Evolutionary conservation across 768 basidiomycete genomes (phyloP), one percentile per base, ranked within the genome.

Genomic region (Termitomyces heimii): DNA sequence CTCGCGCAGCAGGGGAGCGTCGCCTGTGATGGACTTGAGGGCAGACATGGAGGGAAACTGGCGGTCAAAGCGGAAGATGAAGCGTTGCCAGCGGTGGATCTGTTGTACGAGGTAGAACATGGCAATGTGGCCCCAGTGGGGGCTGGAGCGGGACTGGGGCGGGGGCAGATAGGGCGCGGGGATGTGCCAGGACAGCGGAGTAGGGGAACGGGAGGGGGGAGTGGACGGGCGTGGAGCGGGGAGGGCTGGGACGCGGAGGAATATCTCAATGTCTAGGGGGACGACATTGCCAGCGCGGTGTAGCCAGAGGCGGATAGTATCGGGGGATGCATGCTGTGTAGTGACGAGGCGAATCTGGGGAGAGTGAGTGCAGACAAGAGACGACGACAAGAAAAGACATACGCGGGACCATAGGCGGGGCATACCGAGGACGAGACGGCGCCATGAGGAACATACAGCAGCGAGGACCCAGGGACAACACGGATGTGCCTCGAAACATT

Each of bases 41-140:
- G 90, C 88, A 56, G 76, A 75, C 72, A 90, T 81, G 4, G 88
- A 89, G 18, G 82, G 71, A 68, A 91, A 91, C 34, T 85, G 85
- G 67, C 82, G 86, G 65, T 90, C 88, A 62, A 89, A 92, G 42
- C 85, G 75, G 64, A 92, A 91, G 12, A 91, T 79, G 63, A 92
- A 92, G 24, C 89, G 77, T 65, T 88, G 79, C 89, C 89, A 92
- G 29, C 89, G 80, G 61, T 83, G 83, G 83, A 91, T 91, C 67
- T 90, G 86, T 62, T 88, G 82, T 2, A 86, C 83, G 22, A 92
- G 70, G 66, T 92, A 92, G 67, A 79, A 90, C 45, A 92, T 82
- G 0, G 85, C 86, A 32, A 92, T 86, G 61, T 89, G 83, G 0
- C 88, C 89, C 89, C 89, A 92, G 54, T 88, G 85, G 59, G 81